Evolutionary conservation across 306 rosid species (phyloP), one percentile per base, ranked within the genome.

Genomic region (Lupinus albus): DNA sequence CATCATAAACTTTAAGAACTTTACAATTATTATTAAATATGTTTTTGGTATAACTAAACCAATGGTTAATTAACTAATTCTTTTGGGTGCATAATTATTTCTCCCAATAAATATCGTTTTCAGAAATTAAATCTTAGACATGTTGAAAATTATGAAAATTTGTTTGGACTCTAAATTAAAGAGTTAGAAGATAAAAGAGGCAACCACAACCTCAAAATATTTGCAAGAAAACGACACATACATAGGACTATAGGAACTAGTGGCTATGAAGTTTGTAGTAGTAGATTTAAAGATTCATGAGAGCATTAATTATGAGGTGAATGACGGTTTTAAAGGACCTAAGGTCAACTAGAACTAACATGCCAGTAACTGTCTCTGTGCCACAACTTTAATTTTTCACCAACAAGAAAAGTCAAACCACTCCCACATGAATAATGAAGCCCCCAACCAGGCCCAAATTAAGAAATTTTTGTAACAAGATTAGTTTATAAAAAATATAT

Each of bases 261-360:
- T 11, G 47, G 13, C 47, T 11, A 11, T 42, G 47, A 14, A 42
- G 5, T 42, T 42, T 42, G 47, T 11, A 41, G 3, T 12, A 41
- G 13, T 41, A 11, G 36, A 33, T 33, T 4, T 11, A n/a, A 4
- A 10, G 6, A 11, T 42, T 11, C 28, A 15, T 35, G 65, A 39
- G 32, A 59, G 47, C 44, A 64, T 64, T 64, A 47, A 46, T n/a
- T 13, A 9, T 13, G 30, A 51, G 38, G 3, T 50, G 49, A 16
- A 32, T 33, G 33, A 16, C n/a, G 14, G 33, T 38, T 18, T 53
- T 55, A 12, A 67, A 50, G 35, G 10, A 11, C 3, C 18, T 18
- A 52, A 68, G 25, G 73, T 68, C 73, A 68, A 68, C 73, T 7
- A 1, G n/a, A 16, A 11, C 47, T 42, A 42, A 56, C 25, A 47